Evolutionary conservation across 2,329 filamentous ascomycete species (phyloP), one percentile per base, ranked within the genome.

Genomic region (Aspergillus hiratsukae): DNA sequence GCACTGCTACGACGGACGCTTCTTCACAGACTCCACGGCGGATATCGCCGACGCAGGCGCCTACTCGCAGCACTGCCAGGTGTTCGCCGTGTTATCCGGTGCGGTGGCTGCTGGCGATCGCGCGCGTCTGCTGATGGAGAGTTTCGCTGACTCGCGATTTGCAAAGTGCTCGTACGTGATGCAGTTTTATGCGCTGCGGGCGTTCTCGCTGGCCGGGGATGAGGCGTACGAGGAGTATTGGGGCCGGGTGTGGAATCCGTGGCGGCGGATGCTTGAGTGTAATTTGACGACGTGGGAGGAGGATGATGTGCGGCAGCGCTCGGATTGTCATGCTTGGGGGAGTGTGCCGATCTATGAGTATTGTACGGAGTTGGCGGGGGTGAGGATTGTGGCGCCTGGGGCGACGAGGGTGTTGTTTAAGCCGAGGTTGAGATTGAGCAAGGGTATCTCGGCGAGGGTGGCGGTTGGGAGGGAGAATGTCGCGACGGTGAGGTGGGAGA

Each of bases 251-350:
- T 73, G 68, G 66, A 56, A 64, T n/a, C 75, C 75, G 0, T 78
- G 73, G 69, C 63, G 72, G n/a, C 48, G 55, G 10, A 75, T 75
- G 71, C 58, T 78, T 3, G 63, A 62, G 1, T 67, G 72, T 53
- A 73, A 75, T 51, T 53, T 78, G 9, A 67, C 74, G 0, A 78
- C 75, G 3, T 77, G 75, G 75, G 71, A 72, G 46, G 75, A 78
- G 53, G 75, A 78, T 51, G 69, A 74, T 54, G 75, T 78, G 4
- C 62, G 71, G 2, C 73, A 76, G 57, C 68, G 75, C 4, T 77
- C 74, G 1, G 76, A 78, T 59, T 78, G 76, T 51, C 75, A 78
- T 64, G 75, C 75, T 2, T 78, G 74, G 76, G 73, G 75, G 1
- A 74, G 73, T 54, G 73, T 75, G 17, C 75, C 75, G 0, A 64